A percentile compares a stretch with the other conserved stretches of the same genome.
phyloP scores from a whole-genome alignment of 2,329 filamentous ascomycete species.

The Albifimbria verrucaria region DNA sequence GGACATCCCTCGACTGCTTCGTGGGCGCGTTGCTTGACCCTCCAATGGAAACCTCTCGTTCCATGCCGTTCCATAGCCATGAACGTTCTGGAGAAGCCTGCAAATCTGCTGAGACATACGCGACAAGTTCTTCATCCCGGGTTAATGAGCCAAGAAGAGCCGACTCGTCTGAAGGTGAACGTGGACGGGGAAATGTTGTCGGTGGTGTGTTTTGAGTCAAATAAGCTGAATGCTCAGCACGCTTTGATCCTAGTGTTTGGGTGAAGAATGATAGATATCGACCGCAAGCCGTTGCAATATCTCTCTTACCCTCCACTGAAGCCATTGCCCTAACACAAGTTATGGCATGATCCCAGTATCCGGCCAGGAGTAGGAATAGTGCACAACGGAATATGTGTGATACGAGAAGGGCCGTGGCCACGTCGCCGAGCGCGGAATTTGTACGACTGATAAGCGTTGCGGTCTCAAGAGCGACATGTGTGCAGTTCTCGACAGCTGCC shows the following conservation, averaged over 20 bases:
- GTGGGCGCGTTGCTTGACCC: slow-evolving; percentile 11
- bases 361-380: slow-evolving; percentile 73
- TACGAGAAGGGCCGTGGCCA: slow-evolving; percentile 72
- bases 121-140: slow-evolving; percentile 82
- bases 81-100: slow-evolving; percentile 74
- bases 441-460: slow-evolving; percentile 69
- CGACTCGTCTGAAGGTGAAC: slow-evolving; percentile 27
- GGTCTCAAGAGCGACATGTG: slow-evolving; percentile 72
- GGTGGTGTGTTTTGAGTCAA: slow-evolving; percentile 30
- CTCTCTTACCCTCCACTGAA: slow-evolving; percentile 67
- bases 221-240: slow-evolving; percentile 41
- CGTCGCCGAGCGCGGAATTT: slow-evolving; percentile 58
- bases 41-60: slow-evolving; percentile 39
- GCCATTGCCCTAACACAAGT: slow-evolving; percentile 70
- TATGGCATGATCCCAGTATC: slow-evolving; percentile 69
- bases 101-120: slow-evolving; percentile 81
- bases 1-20: slow-evolving; percentile 18
- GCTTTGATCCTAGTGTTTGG: slow-evolving; percentile 57
- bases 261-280: slow-evolving; percentile 81
- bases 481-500: slow-evolving; percentile 74
- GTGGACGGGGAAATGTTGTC: slow-evolving; percentile 24
- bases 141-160: slow-evolving; percentile 29
- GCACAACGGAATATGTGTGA: slow-evolving; percentile 85
- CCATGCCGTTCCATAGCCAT: slow-evolving; percentile 77
- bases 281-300: slow-evolving; percentile 74